Conservation (phyloP, 805 yeast genomes). For the Candida endomychidarum region DNA sequence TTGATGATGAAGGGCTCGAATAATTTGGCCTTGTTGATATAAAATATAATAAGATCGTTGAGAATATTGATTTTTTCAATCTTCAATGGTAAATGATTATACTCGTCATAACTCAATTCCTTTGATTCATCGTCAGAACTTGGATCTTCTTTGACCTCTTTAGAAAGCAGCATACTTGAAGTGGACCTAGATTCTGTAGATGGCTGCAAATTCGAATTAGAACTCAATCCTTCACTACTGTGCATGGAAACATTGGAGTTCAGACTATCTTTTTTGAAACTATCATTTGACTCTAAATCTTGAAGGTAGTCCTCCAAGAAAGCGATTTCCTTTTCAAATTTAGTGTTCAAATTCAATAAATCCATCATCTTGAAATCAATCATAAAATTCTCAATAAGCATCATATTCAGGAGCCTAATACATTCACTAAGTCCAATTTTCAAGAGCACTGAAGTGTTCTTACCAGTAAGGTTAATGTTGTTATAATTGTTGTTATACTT, state of each 20-base stretch:
- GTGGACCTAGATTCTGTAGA: neutral
- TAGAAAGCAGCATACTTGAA: neutral
- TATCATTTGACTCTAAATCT: constrained; percentile 10
- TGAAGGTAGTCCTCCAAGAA: constrained; percentile 22
- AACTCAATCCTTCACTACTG: neutral
- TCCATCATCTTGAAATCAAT: constrained; percentile 43
- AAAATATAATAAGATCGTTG: constrained; percentile 46
- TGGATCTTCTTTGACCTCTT: neutral
- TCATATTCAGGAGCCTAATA: constrained; percentile 46
- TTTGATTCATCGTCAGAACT: constrained; percentile 12
- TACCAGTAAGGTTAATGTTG: constrained; percentile 18
- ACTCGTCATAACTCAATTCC: constrained; percentile 20
- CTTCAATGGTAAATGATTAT: constrained; percentile 21
- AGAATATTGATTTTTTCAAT: constrained; percentile 36
- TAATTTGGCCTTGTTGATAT: constrained; percentile 51
- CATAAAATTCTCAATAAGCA: constrained; percentile 53
- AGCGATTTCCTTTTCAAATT: constrained; percentile 43
- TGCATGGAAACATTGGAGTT: neutral
- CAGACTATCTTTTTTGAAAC: neutral
- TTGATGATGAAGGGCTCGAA: constrained; percentile 50
- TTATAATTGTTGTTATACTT: constrained; percentile 21
- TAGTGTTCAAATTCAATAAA: constrained; percentile 37
- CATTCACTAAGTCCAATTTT: constrained; percentile 53
- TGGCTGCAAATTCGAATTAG: neutral
- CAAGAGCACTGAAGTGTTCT: constrained; percentile 30